A percentile compares a stretch with the other conserved stretches of the same genome.
These are phyloP conservation scores for Dalbergia cultrata DNA, from an alignment of 306 rosid genomes.

Conservation along the genomic window DNA sequence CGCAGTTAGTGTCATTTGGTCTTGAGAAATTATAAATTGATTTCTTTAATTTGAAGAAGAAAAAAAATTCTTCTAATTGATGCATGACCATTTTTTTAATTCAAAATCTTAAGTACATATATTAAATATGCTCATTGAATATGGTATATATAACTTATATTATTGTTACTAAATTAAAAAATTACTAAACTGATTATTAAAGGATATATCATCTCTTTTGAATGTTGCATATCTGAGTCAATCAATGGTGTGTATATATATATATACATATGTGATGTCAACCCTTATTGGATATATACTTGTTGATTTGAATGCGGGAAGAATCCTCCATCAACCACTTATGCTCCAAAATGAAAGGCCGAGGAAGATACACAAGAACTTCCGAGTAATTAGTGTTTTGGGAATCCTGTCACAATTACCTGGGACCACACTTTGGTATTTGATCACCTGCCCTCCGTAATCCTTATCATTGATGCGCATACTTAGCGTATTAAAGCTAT, in stretches of 20 bases:
- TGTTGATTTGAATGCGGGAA: neutral
- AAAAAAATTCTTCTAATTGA: too few relatives aligned
- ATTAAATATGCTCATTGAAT: too few relatives aligned
- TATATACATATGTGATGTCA: neutral
- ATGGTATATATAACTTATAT: too few relatives aligned
- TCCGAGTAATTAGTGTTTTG: conserved; percentile 33
- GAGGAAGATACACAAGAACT: conserved; percentile 43
- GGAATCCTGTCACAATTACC: neutral
- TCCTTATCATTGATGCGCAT: neutral
- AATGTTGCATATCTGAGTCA: conserved; percentile 10
- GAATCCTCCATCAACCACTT: neutral
- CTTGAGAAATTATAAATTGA: too few relatives aligned
- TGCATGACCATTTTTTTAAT: too few relatives aligned
- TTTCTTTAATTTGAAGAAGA: too few relatives aligned
- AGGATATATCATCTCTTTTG: neutral
- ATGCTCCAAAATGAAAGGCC: conserved; percentile 20
- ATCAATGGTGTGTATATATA: neutral
- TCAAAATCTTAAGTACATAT: too few relatives aligned
- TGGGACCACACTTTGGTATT: neutral
- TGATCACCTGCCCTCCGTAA: neutral
- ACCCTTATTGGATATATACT: neutral
- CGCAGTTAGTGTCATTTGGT: neutral
- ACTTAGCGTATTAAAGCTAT: neutral
- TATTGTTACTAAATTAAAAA: too few relatives aligned
- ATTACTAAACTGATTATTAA: too few relatives aligned